Base-by-base conservation (phyloP, 345 rosid species). In the Brassica incana region DNA sequence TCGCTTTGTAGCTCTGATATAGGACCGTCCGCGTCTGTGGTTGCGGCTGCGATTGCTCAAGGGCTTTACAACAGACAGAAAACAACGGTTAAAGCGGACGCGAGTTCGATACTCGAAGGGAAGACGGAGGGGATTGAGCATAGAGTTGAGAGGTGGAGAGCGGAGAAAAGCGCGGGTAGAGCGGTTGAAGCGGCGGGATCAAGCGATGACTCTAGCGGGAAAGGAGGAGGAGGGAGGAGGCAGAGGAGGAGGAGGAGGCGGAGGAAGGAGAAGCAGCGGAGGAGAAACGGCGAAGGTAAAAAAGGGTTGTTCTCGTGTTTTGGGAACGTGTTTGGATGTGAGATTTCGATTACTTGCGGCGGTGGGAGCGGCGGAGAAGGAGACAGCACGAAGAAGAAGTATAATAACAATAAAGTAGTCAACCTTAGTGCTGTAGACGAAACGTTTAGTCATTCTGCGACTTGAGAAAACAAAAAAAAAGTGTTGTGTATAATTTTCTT, bases 1-100 rank as follows among this genome's bases (percentile, higher is more conserved):
- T 90, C 94, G 4, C 67, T 81, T 18, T 87, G 89, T 65, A 78
- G 8, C 70, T 79, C 89, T 10, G 97, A 93, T 50, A 88, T 96
- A 7, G 99, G 98, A 15, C 99, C 99, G 0, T 96, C 99, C 0
- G 97, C 98, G 3, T 96, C 99, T 6, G 85, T 96, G 0, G 99
- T 96, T 15, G 99, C 98, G 7, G 97, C 95, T 0, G 98, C 99
- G 6, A 96, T 93, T 12, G 97, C 99, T 0, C 88, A 85, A 38
- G 99, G 98, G 20, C 77, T 96, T 82, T 90, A 86, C 5, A 87
- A 85, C 15, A 82, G 25, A 78, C 93, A n/a, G 62, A 64, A 20
- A 61, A 78, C 6, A 6, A 75, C 83, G 63, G 72, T 73, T 38
- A 78, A 77, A 61, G 82, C 71, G 75, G 81, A 61, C 11, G 85